Evolutionary conservation across 345 rosid species (phyloP), one percentile per base, ranked within the genome.

Genomic region (Excoecaria agallocha): DNA sequence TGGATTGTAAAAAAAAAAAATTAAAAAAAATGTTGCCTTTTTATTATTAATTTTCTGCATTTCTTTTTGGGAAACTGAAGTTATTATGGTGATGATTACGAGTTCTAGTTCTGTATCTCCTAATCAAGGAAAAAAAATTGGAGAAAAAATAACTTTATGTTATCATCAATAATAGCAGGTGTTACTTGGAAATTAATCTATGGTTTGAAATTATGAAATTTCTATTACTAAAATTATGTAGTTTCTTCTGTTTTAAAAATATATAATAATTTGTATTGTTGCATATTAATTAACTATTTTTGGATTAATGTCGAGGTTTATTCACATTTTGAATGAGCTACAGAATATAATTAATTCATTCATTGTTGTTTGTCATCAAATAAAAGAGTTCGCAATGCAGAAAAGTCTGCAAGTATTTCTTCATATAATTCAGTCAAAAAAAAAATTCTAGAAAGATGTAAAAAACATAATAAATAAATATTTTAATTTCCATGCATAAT

Each of bases 31-130:
- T 19, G 20, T 15, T 17, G 1, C 67, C 52, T 66, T 68, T 58
- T 48, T 57, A 35, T 58, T 30, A 20, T 39, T 82, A 24, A 7
- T 35, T 66, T 69, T 64, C 66, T 78, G 74, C 73, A 65, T 81
- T 79, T 71, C 69, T 68, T 79, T 67, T 73, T 59, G 66, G 71
- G 69, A 30, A 3, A 9, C 68, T 46, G 52, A 43, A 6, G 10
- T 10, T 20, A 12, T 16, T 57, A 45, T 68, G 76, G 69, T 77
- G 68, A 66, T 79, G 70, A 4, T 70, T 55, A 61, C 54, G 39
- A 37, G 1, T 60, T 71, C 62, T 25, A 25, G 80, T 78, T 76
- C 81, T 43, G 17, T 20, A 4, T 46, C 25, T 65, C 52, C n/a
- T 30, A 30, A 30, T 30, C 30, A 30, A n/a, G n/a, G 30, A 30